These are phyloP conservation scores for Kazachstania psychrophila DNA, from an alignment of 805 yeast species.

Conservation along the genomic window DNA sequence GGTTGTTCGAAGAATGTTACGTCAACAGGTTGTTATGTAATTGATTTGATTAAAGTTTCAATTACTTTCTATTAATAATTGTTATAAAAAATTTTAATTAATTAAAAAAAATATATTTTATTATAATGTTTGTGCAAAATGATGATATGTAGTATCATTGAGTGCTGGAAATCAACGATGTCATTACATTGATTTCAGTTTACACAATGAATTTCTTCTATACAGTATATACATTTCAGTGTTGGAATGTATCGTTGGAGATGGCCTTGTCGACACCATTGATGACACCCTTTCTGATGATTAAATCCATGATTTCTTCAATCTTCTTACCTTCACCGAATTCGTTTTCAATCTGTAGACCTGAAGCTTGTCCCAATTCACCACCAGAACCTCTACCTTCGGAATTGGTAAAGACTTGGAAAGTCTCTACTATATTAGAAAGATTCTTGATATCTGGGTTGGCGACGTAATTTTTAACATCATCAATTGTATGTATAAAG, in stretches of 20 bases:
- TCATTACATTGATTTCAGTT: too few relatives aligned
- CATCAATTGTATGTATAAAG: conserved; percentile 48
- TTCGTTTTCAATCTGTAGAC: conserved; percentile 52
- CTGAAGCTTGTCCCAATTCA: conserved; percentile 60
- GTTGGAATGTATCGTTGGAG: neutral
- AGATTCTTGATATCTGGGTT: conserved; percentile 38
- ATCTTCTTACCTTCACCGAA: conserved; percentile 47
- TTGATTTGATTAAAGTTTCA: too few relatives aligned
- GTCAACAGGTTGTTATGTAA: too few relatives aligned
- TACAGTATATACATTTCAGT: neutral
- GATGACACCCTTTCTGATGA: conserved; percentile 51
- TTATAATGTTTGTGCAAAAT: too few relatives aligned
- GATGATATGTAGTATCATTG: too few relatives aligned
- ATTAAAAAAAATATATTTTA: too few relatives aligned
- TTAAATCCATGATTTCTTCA: conserved; percentile 51
- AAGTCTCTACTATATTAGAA: conserved; percentile 54
- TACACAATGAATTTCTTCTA: neutral
- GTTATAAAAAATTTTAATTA: too few relatives aligned
- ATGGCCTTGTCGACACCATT: conserved; percentile 21
- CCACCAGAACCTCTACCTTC: conserved; percentile 65
- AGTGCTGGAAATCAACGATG: too few relatives aligned
- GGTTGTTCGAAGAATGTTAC: too few relatives aligned
- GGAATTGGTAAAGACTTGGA: conserved; percentile 53
- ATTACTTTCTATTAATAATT: too few relatives aligned
- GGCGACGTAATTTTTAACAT: conserved; percentile 34